These are phyloP conservation scores for Calonectria pteridis DNA, from an alignment of 2,329 filamentous ascomycete species.

Conservation along the genomic window DNA sequence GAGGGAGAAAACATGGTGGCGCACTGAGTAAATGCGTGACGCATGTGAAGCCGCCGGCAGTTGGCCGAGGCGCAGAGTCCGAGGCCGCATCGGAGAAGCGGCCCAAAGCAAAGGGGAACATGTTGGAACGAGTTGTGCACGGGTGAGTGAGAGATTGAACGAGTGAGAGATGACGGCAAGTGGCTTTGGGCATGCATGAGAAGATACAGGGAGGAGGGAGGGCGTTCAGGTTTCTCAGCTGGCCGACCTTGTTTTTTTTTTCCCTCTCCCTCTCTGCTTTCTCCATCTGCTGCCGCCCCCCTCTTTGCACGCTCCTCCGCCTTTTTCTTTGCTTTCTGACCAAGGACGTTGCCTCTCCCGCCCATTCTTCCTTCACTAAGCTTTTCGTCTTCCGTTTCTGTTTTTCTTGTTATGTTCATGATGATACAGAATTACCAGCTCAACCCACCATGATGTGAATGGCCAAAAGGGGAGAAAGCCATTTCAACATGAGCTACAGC, in stretches of 20 bases:
- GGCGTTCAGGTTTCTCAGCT: conserved; percentile 19
- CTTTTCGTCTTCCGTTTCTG: conserved; percentile 15
- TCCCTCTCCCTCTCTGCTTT: too few relatives aligned
- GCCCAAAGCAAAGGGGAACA: neutral
- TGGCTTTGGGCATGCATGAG: conserved; percentile 3
- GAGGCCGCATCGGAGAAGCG: conserved; percentile 2
- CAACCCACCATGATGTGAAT: conserved; percentile 40
- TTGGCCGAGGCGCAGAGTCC: conserved; percentile 18
- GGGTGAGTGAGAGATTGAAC: conserved; percentile 4
- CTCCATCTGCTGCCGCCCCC: neutral
- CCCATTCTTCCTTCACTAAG: conserved; percentile 19
- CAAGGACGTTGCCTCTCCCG: conserved; percentile 2
- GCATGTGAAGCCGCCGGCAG: conserved; percentile 13
- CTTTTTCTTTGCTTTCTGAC: neutral
- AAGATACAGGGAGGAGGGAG: conserved; percentile 21
- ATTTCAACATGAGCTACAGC: conserved; percentile 54
- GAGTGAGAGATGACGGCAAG: neutral
- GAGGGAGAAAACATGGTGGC: conserved; percentile 84
- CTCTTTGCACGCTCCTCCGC: neutral
- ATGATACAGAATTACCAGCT: conserved; percentile 41
- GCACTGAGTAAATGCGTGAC: conserved; percentile 34
- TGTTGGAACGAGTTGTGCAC: conserved; percentile 6
- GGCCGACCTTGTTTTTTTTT: neutral
- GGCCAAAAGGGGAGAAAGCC: conserved; percentile 40
- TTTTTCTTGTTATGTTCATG: conserved; percentile 30